These are phyloP conservation scores for Letharia lupina DNA, from an alignment of 495 filamentous ascomycete genomes.

Conservation along the genomic window DNA sequence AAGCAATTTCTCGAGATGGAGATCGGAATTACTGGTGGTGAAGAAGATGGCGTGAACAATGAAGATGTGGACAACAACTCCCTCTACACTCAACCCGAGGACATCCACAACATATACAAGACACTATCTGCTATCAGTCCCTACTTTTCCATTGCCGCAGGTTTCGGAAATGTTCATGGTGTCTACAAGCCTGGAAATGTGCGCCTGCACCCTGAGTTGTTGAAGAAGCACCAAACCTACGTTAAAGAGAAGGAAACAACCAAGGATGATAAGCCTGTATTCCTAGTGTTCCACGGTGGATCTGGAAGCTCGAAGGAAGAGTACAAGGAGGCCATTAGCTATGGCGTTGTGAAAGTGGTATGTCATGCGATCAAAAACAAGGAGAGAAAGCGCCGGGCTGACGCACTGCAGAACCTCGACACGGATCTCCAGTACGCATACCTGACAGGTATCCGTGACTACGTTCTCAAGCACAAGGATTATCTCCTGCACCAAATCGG, in stretches of 20 bases:
- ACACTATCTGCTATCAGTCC: slow-evolving; percentile 71
- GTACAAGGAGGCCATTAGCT: slow-evolving; percentile 74
- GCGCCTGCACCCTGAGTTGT: slow-evolving; percentile 84
- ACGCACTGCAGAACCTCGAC: slow-evolving; percentile 49
- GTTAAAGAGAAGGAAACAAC: slow-evolving; percentile 64
- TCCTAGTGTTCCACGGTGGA: slow-evolving; percentile 99
- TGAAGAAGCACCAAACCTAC: slow-evolving; percentile 87
- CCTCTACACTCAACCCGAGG: slow-evolving; percentile 95
- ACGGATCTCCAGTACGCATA: slow-evolving; percentile 71
- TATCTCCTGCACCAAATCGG: slow-evolving; percentile 79
- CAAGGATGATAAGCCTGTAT: slow-evolving; percentile 79
- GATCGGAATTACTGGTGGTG: slow-evolving; percentile 90
- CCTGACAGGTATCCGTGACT: slow-evolving; percentile 84
- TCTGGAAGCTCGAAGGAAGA: slow-evolving; percentile 84
- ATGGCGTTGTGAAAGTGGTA: slow-evolving; percentile 92
- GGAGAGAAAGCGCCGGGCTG: not conserved
- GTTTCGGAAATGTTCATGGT: slow-evolving; percentile 98
- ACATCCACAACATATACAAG: slow-evolving; percentile 83
- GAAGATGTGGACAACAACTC: slow-evolving; percentile 84
- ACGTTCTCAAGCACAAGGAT: slow-evolving; percentile 88
- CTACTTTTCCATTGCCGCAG: slow-evolving; percentile 96
- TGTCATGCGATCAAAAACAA: slow-evolving; percentile 34
- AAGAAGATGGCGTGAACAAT: slow-evolving; percentile 78
- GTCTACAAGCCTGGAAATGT: slow-evolving; percentile 99
- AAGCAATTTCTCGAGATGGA: slow-evolving; percentile 99